Evolutionary conservation across 352 stramenopile genomes (phyloP).

Genomic region (Achlya hypogyna): DNA sequence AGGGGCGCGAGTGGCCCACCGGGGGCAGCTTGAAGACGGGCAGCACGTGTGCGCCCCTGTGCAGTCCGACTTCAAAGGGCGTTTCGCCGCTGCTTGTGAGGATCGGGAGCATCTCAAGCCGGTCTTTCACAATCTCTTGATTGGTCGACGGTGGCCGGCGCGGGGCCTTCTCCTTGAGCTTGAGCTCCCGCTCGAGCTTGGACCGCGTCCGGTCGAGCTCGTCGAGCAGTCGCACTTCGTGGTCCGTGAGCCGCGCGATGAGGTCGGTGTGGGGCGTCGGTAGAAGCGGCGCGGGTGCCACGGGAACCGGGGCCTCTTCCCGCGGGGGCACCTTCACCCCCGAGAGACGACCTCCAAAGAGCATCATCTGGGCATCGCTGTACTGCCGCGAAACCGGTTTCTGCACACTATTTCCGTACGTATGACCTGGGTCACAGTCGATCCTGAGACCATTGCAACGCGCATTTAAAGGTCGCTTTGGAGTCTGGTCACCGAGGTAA

Average conservation of each 20-base stretch:
- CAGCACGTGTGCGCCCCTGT: slow-evolving; percentile 39
- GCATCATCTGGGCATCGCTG: slow-evolving; percentile 30
- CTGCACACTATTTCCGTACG: not conserved
- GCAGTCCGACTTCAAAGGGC: slow-evolving; percentile 59
- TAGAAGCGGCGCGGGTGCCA: not conserved
- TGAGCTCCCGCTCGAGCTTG: slow-evolving; percentile 59
- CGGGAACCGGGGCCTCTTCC: not conserved
- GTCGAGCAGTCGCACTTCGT: slow-evolving; percentile 64
- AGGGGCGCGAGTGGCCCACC: slow-evolving; percentile 43
- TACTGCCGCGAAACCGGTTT: not conserved
- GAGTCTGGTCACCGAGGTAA: too few species aligned
- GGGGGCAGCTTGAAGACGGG: slow-evolving; percentile 60
- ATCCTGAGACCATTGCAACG: too few species aligned
- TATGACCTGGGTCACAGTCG: too few species aligned
- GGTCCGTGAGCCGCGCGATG: slow-evolving; percentile 60
- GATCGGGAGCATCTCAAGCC: slow-evolving; percentile 58
- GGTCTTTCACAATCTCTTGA: not conserved
- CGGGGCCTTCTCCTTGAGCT: slow-evolving; percentile 46
- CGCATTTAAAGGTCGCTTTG: too few species aligned
- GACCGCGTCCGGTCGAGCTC: slow-evolving; percentile 64
- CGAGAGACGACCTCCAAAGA: slow-evolving; percentile 59
- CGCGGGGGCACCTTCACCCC: slow-evolving; percentile 20
- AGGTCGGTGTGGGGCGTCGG: slow-evolving; percentile 29
- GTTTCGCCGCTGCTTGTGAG: slow-evolving; percentile 59
- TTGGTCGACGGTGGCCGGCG: not conserved